These are phyloP conservation scores for Naganishia antarctica DNA, from an alignment of 768 basidiomycete species.

Conservation along the genomic window DNA sequence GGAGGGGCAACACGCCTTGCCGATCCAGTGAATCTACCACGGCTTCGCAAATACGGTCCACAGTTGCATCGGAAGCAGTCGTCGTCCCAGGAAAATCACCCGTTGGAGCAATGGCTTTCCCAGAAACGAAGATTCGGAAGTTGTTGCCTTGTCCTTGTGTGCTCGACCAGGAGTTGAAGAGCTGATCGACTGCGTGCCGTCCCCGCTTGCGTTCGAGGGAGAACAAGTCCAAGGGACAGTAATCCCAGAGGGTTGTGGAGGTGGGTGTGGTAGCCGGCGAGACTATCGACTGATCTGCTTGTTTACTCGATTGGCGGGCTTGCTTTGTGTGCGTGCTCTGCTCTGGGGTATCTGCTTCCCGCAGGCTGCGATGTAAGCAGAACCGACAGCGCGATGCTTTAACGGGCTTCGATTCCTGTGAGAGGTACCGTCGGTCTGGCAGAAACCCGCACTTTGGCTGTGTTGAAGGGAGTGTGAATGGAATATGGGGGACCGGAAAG, in stretches of 20 bases:
- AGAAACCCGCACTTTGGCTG: conserved; percentile 93
- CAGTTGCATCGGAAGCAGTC: not conserved
- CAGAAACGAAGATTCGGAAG: conserved; percentile 65
- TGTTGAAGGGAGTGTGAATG: no score
- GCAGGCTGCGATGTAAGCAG: conserved; percentile 68
- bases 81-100: not conserved
- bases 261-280: not conserved
- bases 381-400: conserved; percentile 79
- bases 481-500: no score
- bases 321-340: not conserved
- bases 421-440: conserved; percentile 61
- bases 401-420: conserved; percentile 56
- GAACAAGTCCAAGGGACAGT: conserved; percentile 88
- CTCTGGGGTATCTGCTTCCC: conserved; percentile 46
- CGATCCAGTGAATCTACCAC: conserved; percentile 55
- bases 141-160: conserved; percentile 71
- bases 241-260: conserved; percentile 45
- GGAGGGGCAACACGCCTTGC: conserved; percentile 56
- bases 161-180: conserved; percentile 55
- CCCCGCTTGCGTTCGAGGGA: conserved; percentile 64
- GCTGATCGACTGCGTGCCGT: conserved; percentile 57
- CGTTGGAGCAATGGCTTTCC: not conserved
- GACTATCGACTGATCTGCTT: not conserved
- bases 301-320: not conserved
- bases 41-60: conserved; percentile 35